phyloP scores from a whole-genome alignment of 2,329 filamentous ascomycete genomes.

The Ophiostoma montium region DNA sequence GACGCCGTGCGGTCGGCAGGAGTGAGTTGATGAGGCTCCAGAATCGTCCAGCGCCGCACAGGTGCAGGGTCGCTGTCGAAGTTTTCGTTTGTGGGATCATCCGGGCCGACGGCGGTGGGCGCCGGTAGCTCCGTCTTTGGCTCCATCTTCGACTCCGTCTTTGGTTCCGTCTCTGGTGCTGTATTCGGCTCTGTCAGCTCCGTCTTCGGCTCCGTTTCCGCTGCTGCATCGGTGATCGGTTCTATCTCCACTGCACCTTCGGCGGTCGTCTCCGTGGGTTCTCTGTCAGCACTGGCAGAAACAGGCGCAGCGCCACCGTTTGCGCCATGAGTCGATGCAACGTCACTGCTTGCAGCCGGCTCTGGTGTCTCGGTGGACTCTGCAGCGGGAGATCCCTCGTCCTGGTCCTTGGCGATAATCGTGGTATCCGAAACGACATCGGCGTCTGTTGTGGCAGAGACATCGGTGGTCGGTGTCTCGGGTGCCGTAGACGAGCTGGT shows the following conservation, averaged over 20 bases:
- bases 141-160: no score
- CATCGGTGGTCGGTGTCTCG: not conserved
- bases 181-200: not conserved
- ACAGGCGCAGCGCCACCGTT: no score
- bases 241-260: no score
- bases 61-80: constrained; percentile 14
- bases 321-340: no score
- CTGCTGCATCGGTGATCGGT: no score
- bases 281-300: no score
- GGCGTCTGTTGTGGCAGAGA: not conserved
- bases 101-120: not conserved
- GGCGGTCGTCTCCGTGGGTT: no score
- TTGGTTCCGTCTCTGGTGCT: no score
- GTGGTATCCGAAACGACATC: not conserved
- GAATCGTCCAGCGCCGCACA: constrained; percentile 22
- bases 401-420: not conserved
- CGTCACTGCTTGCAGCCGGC: no score
- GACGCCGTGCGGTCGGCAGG: constrained; percentile 10
- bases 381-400: no score
- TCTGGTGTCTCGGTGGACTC: no score
- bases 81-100: constrained; percentile 3
- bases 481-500: not conserved
- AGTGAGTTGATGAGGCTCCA: constrained; percentile 4
- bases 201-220: not conserved
- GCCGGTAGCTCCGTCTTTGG: not conserved